Evolutionary conservation across 805 yeast species (phyloP).

Genomic region (Ogataea sp.): DNA sequence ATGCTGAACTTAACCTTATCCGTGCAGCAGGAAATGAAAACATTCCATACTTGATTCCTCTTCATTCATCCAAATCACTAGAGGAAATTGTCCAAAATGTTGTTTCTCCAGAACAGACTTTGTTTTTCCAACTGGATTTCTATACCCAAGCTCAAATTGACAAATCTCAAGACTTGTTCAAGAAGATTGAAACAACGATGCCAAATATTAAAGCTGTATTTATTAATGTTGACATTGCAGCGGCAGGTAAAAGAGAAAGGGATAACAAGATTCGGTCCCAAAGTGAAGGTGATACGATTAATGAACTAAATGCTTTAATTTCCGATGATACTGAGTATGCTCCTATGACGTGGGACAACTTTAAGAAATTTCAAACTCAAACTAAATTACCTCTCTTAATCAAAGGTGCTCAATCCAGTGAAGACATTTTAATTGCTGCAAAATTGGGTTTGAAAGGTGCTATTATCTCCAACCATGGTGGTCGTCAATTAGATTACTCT

Average conservation of each 20-base stretch:
- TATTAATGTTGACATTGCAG: conserved; percentile 82
- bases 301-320: conserved; percentile 8
- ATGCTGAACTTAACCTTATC: conserved; percentile 77
- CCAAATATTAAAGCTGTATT: conserved; percentile 68
- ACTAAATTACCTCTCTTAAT: conserved; percentile 44
- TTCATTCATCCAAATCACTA: conserved; percentile 72
- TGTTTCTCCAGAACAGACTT: conserved; percentile 43
- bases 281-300: conserved; percentile 28
- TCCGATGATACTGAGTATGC: conserved; percentile 7
- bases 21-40: conserved; percentile 58
- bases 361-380: conserved; percentile 39
- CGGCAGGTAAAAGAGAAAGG: conserved; percentile 78
- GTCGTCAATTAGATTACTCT: conserved; percentile 58
- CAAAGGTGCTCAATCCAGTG: conserved; percentile 59
- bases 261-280: conserved; percentile 60
- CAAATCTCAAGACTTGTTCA: conserved; percentile 27
- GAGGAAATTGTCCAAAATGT: conserved; percentile 67
- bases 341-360: conserved; percentile 49
- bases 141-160: conserved; percentile 49
- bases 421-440: conserved; percentile 52
- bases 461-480: conserved; percentile 67
- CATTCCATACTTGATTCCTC: conserved; percentile 77
- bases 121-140: conserved; percentile 82
- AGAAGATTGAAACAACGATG: conserved; percentile 23
- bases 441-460: conserved; percentile 52